phyloP scores from a whole-genome alignment of 306 rosid species.

The Abrus precatorius region DNA sequence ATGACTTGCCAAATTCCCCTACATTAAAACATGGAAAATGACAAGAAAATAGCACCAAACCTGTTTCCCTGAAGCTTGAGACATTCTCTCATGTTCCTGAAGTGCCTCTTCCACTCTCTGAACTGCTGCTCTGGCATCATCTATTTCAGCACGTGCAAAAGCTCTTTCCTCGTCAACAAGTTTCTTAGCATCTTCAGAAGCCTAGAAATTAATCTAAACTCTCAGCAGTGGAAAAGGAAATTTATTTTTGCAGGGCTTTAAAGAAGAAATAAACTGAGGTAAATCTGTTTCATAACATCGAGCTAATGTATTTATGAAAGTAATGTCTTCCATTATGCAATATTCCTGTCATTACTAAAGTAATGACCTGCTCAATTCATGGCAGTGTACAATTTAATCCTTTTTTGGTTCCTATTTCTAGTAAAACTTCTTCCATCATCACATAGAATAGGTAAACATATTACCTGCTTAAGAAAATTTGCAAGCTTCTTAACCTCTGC shows the following conservation, averaged over 20 bases:
- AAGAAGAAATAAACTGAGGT: conserved; percentile 13
- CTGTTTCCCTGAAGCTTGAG: conserved; percentile 87
- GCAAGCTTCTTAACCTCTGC: conserved; percentile 95
- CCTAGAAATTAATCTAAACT: conserved; percentile 62
- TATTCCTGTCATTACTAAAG: neutral
- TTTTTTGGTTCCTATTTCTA: conserved; percentile 15
- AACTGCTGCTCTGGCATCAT: conserved; percentile 90
- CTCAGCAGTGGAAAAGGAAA: conserved; percentile 41
- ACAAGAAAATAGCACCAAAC: conserved; percentile 55
- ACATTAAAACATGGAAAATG: neutral
- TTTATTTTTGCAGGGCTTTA: neutral
- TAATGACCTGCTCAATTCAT: neutral
- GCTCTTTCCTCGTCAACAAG: conserved; percentile 96
- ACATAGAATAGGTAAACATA: conserved; percentile 25
- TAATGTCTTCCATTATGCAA: neutral
- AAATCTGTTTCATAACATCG: conserved; percentile 25
- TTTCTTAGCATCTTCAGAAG: conserved; percentile 97
- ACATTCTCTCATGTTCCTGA: conserved; percentile 83
- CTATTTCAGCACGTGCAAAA: conserved; percentile 95
- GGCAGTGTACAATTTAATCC: conserved; percentile 9
- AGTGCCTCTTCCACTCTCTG: conserved; percentile 93
- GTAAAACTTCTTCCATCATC: neutral
- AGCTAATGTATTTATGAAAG: neutral
- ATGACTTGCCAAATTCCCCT: conserved; percentile 10
- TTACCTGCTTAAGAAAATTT: conserved; percentile 96